Base-by-base conservation (phyloP, 1,284 basidiomycete species). In the Fistulinella cinereoalba region DNA sequence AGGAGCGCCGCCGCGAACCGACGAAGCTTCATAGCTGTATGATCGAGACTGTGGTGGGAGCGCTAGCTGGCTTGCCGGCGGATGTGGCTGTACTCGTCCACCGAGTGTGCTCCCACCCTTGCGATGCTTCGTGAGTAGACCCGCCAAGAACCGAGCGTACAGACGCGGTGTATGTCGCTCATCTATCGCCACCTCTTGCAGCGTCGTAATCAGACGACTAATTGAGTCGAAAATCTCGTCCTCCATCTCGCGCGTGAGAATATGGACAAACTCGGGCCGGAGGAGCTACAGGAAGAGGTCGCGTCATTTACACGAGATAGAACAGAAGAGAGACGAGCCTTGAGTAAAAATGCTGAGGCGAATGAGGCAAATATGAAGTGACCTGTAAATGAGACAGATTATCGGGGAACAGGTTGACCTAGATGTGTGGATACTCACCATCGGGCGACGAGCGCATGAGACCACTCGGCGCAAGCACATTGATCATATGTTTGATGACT, bases 321-420 rank as follows among this genome's bases (percentile, higher is more conserved):
- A 22, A n/a, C 3, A 31, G 37, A 15, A 5, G 28, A 19, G n/a
- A 28, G 7, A 37, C 64, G n/a, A 37, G 85, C 86, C 76, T 90
- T 90, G 53, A 90, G 76, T 45, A 91, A 69, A 67, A 90, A 91
- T 1, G 87, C 90, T 36, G 87, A 88, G 0, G 91, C 91, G 60
- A 93, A 94, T 1, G 88, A 80, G 2, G 86, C 79, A 58, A 91
- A 91, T 33, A 93, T 76, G 57, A 93, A 92, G 61, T 92, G 84
- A 8, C 83, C 83, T 85, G 43, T 3, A 29, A 18, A 31, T 22
- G 3, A 19, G n/a, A 47, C 50, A 12, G 18, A 18, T 34, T 3
- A n/a, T n/a, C n/a, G n/a, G n/a, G n/a, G n/a, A n/a, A n/a, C n/a
- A n/a, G n/a, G n/a, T n/a, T n/a, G n/a, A n/a, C n/a, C n/a, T n/a